Evolutionary conservation across 2,329 filamentous ascomycete genomes (phyloP), one percentile per base, ranked within the genome.

Genomic region (Colletotrichum viniferum): DNA sequence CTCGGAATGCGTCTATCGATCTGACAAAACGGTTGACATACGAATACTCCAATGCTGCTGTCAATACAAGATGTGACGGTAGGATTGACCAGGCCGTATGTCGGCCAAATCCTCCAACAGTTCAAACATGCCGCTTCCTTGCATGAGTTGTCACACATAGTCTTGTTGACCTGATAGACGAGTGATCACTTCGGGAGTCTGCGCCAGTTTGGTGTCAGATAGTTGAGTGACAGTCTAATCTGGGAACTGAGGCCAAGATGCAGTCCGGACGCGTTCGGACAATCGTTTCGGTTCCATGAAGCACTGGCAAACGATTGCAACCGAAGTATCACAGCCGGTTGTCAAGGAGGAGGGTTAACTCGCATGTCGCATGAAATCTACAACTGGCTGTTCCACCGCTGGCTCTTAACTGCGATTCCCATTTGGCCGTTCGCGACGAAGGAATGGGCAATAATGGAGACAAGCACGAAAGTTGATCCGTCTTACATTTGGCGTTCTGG

Each of bases 361-460:
- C 1, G 36, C 36, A 43, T 10, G 3, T 43, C 0, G 38, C 38
- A 43, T 10, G 2, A 4, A 18, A 38, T 4, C 36, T 38, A 18
- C 5, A 1, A 9, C 36, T 5, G 36, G 36, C 0, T 4, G 38
- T 43, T n/a, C 9, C 38, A 43, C 38, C 1, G 38, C 38, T 0
- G 38, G 38, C 38, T 43, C 18, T 43, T 0, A 10, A n/a, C 9
- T n/a, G 38, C 18, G 1, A 10, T n/a, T n/a, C 38, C 16, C 18
- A 43, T 48, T 48, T 48, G 43, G 10, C 43, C n/a, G 10, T 13
- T 48, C 43, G 43, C 43, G 43, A 48, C 10, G 43, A 48, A 48
- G n/a, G 43, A 48, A 21, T 21, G 3, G 43, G 43, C 18, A 21
- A 48, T 10, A 1, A 21, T 13, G 18, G 2, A 0, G n/a, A 21